phyloP scores from a whole-genome alignment of 495 filamentous ascomycete species.

The Podospora fimiseda region DNA sequence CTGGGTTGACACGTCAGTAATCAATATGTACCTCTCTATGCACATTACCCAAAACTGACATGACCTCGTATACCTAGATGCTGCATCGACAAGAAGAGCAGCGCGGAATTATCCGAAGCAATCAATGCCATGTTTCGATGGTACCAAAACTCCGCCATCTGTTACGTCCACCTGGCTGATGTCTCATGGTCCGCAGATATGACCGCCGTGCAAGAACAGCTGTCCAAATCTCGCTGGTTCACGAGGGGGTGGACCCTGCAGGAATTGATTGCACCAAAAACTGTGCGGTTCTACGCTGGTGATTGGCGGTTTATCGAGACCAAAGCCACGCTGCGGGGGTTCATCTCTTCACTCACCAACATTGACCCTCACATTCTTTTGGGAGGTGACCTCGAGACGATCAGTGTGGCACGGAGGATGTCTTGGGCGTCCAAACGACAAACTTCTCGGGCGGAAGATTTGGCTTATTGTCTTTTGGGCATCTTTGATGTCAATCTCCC shows the following conservation, averaged over 20 bases:
- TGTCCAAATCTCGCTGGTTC: neutral
- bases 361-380: neutral
- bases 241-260: neutral
- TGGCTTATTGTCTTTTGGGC: slow-evolving; percentile 15
- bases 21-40: neutral
- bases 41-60: too few species aligned
- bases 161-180: neutral
- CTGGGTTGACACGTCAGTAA: neutral
- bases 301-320: neutral
- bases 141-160: neutral
- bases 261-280: neutral
- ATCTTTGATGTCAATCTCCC: slow-evolving; percentile 23
- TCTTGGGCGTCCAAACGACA: slow-evolving; percentile 14
- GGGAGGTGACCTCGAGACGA: neutral
- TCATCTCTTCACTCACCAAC: neutral
- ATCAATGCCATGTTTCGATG: neutral
- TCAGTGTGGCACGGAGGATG: slow-evolving; percentile 7
- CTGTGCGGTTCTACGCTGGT: neutral
- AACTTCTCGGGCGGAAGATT: slow-evolving; percentile 11
- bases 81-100: neutral
- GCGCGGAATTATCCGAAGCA: neutral
- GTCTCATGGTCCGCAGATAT: neutral
- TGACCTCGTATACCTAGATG: too few species aligned
- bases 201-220: neutral
- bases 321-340: neutral